phyloP scores from a whole-genome alignment of 164 flowering plant genomes.

The Saururus chinensis region DNA sequence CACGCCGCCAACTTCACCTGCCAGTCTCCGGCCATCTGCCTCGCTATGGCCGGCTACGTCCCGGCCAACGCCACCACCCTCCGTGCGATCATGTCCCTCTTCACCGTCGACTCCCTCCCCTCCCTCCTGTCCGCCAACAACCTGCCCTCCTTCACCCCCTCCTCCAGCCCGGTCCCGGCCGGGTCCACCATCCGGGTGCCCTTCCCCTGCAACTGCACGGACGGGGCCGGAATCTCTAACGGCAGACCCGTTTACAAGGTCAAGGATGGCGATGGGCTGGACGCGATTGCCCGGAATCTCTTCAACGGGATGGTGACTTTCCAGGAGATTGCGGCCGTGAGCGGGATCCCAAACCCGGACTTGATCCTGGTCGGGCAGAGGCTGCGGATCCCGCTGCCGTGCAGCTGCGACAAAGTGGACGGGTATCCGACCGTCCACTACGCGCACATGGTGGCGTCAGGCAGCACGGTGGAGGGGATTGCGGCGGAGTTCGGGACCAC shows the following conservation, averaged over 20 bases:
- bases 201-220: constrained; percentile 2
- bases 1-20: constrained; percentile 1
- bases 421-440: constrained; percentile 47
- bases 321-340: constrained; percentile 35
- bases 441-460: constrained; percentile 40
- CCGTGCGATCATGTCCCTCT: not conserved
- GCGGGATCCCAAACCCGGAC: constrained; percentile 23
- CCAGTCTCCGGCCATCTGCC: not conserved
- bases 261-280: constrained; percentile 31
- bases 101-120: not conserved
- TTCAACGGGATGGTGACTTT: constrained; percentile 32
- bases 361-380: constrained; percentile 27
- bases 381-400: constrained; percentile 67
- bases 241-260: constrained; percentile 17
- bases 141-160: not conserved
- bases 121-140: constrained; percentile 5
- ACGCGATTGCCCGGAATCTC: constrained; percentile 36
- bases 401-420: constrained; percentile 66
- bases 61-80: constrained; percentile 1
- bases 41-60: not conserved
- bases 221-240: not conserved
- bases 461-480: constrained; percentile 37
- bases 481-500: constrained; percentile 40
- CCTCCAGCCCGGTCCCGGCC: not conserved
- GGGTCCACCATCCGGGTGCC: constrained; percentile 3